Evolutionary conservation across 441 rosid genomes (phyloP).

Genomic region (Flueggea neowawraea): DNA sequence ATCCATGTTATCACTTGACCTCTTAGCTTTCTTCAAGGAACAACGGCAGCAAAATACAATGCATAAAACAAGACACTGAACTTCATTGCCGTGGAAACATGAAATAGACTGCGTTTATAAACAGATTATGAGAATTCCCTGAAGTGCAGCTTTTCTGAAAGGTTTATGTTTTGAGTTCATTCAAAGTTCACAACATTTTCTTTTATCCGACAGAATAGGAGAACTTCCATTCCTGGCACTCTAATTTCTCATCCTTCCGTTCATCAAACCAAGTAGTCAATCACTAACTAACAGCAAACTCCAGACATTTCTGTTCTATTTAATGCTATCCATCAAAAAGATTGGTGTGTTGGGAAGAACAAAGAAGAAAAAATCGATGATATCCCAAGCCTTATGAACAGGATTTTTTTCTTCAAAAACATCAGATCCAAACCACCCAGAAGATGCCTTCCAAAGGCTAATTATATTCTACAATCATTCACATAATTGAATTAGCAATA

Average conservation of each 20-base stretch:
- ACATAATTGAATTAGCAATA: constrained; percentile 9
- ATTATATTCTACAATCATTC: neutral
- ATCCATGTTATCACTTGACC: neutral
- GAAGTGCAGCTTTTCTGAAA: neutral
- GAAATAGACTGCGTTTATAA: constrained; percentile 4
- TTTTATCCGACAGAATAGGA: constrained; percentile 2
- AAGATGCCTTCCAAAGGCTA: too few relatives aligned
- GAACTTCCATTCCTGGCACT: constrained; percentile 2
- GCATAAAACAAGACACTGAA: neutral
- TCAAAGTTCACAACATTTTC: neutral
- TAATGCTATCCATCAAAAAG: constrained; percentile 1
- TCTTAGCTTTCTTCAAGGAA: neutral
- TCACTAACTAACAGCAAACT: constrained; percentile 5
- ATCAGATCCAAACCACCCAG: too few relatives aligned
- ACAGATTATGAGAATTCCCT: neutral
- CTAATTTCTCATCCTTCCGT: neutral
- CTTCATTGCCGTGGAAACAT: constrained; percentile 6
- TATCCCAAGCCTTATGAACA: too few relatives aligned
- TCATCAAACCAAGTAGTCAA: neutral
- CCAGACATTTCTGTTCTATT: constrained; percentile 11
- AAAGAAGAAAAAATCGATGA: neutral
- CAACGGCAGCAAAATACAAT: neutral
- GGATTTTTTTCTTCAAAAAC: too few relatives aligned
- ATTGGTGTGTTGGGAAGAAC: constrained; percentile 1
- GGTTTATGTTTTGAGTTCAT: neutral